Evolutionary conservation across 768 basidiomycete genomes (phyloP), one percentile per base, ranked within the genome.

Genomic region (Boletus reticulatus): DNA sequence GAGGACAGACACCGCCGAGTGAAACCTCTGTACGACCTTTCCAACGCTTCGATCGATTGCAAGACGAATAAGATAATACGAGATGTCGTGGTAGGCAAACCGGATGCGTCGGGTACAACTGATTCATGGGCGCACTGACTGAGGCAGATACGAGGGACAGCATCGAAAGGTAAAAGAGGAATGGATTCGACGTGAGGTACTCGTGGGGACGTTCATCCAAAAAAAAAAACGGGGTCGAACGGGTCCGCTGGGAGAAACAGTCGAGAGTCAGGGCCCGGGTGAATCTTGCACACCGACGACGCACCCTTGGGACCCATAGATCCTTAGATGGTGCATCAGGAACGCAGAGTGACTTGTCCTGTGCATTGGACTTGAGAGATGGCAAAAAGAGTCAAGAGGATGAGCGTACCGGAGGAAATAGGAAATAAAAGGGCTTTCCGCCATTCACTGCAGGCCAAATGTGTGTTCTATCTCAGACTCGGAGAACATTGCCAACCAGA

Each of bases 91-190:
- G 65, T 82, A 82, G n/a, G 80, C 80, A 64, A 82, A 81, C 75
- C 81, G 44, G 2, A 11, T 13, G 12, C 13, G 14, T 24, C 42
- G 14, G 2, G 8, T 8, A 29, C 29, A 29, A 29, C 27, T 8
- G 8, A 27, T 8, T 8, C 27, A 34, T 14, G 34, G 14, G 13
- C 34, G 19, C 49, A 72, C 69, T 79, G 78, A 1, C 80, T 85
- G 12, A 85, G 75, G 52, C 85, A 87, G 56, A 84, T 83, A 11
- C 86, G 75, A 7, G 84, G 85, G 1, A 83, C 86, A 0, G 83
- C 84, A 54, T 86, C 85, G 71, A 87, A 87, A 0, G 86, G 85
- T 6, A 83, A 69, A 87, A 88, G 56, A 89, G 87, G 74, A 81
- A 85, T 1, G 85, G 84, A 56, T 86, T 86, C 2, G 78, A 75